Base-by-base conservation (phyloP, 2,329 filamentous ascomycete genomes). In the Cercospora nicotianae region DNA sequence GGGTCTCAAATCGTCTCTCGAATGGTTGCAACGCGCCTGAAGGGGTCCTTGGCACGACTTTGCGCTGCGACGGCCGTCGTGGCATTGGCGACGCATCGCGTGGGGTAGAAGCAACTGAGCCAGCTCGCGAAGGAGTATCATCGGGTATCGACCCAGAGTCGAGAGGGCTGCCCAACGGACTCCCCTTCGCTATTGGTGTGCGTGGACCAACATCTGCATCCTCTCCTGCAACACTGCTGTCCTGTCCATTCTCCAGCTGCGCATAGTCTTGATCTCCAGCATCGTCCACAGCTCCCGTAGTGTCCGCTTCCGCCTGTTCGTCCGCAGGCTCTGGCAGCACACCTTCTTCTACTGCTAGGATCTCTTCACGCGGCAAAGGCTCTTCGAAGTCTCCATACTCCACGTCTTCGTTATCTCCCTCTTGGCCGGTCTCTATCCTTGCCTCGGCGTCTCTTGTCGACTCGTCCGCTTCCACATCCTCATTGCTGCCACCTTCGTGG, bases 1-100 rank as follows among this genome's bases (percentile, higher is more conserved):
- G 90, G 16, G 94, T 94, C 77, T 96, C 93, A 80, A 99, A 99
- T 65, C 95, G 89, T 71, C 93, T 89, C 78, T 99, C 95, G 79
- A 99, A 99, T 4, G 95, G 94, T 76, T 94, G 89, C 75, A 97
- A 91, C 16, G 92, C 93, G 20, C 91, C 91, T 16, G 91, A 92
- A 13, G 92, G 90, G 71, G 91, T 80, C 69, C 88, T 85, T 20
- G 88, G 85, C 67, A 90, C 86, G 16, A 90, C 90, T 72, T 88
- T 88, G 67, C 90, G 84, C 23, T 60, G 33, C 7, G 62, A 57
- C 26, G 31, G 5, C 18, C 48, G 62, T 42, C 51, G 62, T n/a
- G 73, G 72, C 6, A 66, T 67, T 7, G 89, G 88, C 30, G 93
- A 85, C 42, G 91, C 82, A 75, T 90, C 93, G 80, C 92, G 93